Evolutionary conservation across 805 yeast genomes (phyloP).

Genomic region (Saccharomycopsis selenospora): DNA sequence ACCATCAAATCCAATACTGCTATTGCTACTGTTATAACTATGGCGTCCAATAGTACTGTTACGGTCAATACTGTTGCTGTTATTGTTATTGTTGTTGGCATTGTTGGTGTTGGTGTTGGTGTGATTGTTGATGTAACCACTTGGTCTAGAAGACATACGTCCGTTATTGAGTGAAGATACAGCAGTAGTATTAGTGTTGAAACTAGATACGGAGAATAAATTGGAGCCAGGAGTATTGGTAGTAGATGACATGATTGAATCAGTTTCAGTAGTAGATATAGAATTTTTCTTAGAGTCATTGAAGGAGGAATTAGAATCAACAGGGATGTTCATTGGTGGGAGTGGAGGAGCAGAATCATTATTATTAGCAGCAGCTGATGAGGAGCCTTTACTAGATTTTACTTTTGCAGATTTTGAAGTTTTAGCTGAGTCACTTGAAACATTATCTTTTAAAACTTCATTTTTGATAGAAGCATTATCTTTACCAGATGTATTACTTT

Average conservation of each 20-base stretch:
- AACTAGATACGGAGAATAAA: background rate
- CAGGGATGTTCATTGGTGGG: background rate
- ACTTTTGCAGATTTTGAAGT: background rate
- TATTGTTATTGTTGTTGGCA: background rate
- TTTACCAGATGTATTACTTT: background rate
- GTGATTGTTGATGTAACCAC: no score
- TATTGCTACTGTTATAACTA: background rate
- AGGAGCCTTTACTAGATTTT: no score
- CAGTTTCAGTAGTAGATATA: background rate
- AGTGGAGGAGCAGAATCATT: constrained; percentile 4
- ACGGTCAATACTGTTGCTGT: background rate
- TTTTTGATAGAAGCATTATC: no score
- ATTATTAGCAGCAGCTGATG: background rate
- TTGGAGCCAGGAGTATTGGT: background rate
- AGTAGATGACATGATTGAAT: background rate
- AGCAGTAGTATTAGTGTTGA: background rate
- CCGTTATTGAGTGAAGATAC: background rate
- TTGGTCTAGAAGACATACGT: no score
- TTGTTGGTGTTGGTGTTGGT: no score
- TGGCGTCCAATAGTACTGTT: background rate
- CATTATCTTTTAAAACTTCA: no score
- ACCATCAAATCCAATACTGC: constrained; percentile 1
- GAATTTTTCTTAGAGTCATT: background rate
- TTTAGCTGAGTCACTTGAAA: no score
- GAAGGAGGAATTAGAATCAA: background rate